Percentiles rank a stretch among this genome's conserved stretches.
Evolutionary conservation across 2,329 filamentous ascomycete genomes (phyloP).

Genomic region (Colletotrichum trifolii): DNA sequence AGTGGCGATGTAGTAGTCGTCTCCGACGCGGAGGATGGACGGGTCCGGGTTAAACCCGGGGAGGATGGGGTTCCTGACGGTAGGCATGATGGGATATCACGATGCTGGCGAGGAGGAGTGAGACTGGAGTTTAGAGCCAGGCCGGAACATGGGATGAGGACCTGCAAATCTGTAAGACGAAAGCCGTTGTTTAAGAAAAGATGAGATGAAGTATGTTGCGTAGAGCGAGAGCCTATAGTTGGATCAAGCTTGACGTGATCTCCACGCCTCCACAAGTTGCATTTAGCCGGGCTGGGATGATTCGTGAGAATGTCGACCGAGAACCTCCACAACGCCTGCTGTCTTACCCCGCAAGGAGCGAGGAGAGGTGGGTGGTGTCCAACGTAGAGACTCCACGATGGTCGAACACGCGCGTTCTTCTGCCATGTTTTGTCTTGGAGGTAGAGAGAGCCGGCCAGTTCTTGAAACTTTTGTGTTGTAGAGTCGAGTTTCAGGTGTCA

Average conservation of each 20-base stretch:
- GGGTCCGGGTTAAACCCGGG: constrained; percentile 68
- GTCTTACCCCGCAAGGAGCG: constrained; percentile 25
- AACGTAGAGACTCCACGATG: not conserved
- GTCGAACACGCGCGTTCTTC: no score
- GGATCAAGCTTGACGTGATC: constrained; percentile 3
- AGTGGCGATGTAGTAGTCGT: constrained; percentile 66
- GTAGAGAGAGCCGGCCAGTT: no score
- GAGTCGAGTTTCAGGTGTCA: no score
- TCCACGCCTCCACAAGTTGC: constrained; percentile 31
- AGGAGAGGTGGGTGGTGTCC: constrained; percentile 21
- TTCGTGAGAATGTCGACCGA: constrained; percentile 27
- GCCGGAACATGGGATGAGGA: no score
- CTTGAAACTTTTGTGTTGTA: no score
- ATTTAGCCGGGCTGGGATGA: constrained; percentile 33
- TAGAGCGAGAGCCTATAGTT: not conserved
- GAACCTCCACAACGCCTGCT: constrained; percentile 21
- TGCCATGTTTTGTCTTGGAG: no score
- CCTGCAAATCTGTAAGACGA: no score
- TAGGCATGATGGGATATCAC: constrained; percentile 53
- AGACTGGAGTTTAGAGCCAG: no score
- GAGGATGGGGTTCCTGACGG: constrained; percentile 64
- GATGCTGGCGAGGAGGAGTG: no score
- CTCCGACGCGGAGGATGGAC: constrained; percentile 62
- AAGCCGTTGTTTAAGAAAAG: no score
- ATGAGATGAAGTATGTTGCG: not conserved